These are phyloP conservation scores for Massarina eburnea DNA, from an alignment of 2,329 filamentous ascomycete species.

Conservation along the genomic window DNA sequence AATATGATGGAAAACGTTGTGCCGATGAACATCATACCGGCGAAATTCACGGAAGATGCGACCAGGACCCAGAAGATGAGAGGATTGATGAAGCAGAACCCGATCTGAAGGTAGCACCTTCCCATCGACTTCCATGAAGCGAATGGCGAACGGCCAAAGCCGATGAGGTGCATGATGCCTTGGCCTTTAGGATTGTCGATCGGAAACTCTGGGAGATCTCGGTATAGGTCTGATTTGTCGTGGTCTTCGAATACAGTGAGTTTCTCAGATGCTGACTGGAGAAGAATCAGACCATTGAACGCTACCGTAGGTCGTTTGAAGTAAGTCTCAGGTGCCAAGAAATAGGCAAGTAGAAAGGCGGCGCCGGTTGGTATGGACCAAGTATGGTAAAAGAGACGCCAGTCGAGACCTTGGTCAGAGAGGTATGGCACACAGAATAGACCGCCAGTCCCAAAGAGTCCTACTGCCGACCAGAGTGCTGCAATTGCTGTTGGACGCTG, in stretches of 20 bases:
- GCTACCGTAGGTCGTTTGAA: slow-evolving; percentile 47
- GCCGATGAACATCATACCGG: slow-evolving; percentile 35
- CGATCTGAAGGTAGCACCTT: slow-evolving; percentile 29
- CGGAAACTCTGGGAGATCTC: slow-evolving; percentile 23
- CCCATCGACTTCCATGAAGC: slow-evolving; percentile 28
- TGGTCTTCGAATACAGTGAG: slow-evolving; percentile 42
- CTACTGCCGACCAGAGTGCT: slow-evolving; percentile 37
- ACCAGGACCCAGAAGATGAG: slow-evolving; percentile 38
- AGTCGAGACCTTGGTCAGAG: slow-evolving; percentile 25
- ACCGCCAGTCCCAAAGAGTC: slow-evolving; percentile 21
- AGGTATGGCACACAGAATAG: slow-evolving; percentile 33
- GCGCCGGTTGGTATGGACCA: slow-evolving; percentile 30
- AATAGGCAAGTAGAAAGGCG: slow-evolving; percentile 30
- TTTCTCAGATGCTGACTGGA: slow-evolving; percentile 44
- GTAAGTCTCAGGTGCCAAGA: slow-evolving; percentile 44
- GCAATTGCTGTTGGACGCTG: slow-evolving; percentile 41
- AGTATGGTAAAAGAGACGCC: slow-evolving; percentile 38
- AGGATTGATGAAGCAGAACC: slow-evolving; percentile 30
- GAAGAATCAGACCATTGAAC: slow-evolving; percentile 45
- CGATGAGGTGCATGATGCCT: slow-evolving; percentile 16
- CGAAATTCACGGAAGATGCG: slow-evolving; percentile 25
- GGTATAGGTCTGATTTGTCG: slow-evolving; percentile 29
- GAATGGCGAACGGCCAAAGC: slow-evolving; percentile 24
- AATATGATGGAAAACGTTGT: slow-evolving; percentile 25
- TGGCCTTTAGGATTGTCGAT: slow-evolving; percentile 7